Percentiles rank a stretch among this genome's conserved stretches.
These are phyloP conservation scores for Toxoplasma gondii DNA, from an alignment of 169 alveolate genomes.

Conservation along the genomic window DNA sequence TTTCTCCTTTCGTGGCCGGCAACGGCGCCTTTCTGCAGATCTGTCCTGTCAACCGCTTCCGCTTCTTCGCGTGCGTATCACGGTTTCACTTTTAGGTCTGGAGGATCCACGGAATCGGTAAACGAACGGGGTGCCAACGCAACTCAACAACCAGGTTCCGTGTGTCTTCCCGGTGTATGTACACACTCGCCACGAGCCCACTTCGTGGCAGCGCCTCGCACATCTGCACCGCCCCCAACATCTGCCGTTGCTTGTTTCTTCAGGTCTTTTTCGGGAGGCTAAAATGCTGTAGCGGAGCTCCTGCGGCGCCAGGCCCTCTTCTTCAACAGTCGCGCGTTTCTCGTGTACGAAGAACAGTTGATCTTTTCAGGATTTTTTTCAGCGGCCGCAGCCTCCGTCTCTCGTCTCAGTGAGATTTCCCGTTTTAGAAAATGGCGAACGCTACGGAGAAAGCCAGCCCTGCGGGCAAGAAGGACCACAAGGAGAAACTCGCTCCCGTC, in stretches of 20 bases:
- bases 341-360: background rate
- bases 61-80: too few species aligned
- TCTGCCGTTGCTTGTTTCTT: background rate
- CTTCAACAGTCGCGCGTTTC: background rate
- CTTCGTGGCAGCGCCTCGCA: too few species aligned
- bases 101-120: too few species aligned
- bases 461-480: constrained; percentile 25
- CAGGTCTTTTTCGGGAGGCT: background rate
- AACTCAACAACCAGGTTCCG: too few species aligned
- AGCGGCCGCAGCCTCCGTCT: background rate
- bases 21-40: too few species aligned
- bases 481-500: constrained; percentile 66
- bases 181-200: too few species aligned
- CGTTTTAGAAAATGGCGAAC: constrained; percentile 10
- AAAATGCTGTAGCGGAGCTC: background rate
- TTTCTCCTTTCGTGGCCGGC: too few species aligned
- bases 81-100: too few species aligned
- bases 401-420: background rate
- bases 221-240: too few species aligned
- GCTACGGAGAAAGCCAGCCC: constrained; percentile 11
- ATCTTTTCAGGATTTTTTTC: background rate
- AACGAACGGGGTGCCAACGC: too few species aligned
- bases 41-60: too few species aligned
- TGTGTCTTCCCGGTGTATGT: too few species aligned
- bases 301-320: background rate